phyloP scores from a whole-genome alignment of 495 filamentous ascomycete genomes.

The Antarctomyces pellizariae region DNA sequence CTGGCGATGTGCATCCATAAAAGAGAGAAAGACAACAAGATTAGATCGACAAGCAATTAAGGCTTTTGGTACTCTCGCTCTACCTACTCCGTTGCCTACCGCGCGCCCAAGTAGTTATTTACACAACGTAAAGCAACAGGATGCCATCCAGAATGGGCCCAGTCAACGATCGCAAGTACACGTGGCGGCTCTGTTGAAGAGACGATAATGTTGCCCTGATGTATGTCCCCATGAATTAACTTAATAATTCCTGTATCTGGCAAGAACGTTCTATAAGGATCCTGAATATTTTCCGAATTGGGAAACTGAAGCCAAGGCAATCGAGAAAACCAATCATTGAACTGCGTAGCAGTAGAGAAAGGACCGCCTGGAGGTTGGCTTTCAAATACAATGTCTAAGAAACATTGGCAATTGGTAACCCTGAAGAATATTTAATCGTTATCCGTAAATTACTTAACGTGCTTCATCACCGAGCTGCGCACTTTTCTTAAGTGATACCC shows the following conservation, averaged over 20 bases:
- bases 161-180: constrained; percentile 18
- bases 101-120: too few species aligned
- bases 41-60: too few species aligned
- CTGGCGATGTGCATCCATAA: too few species aligned
- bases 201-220: constrained; percentile 19
- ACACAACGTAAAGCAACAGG: too few species aligned
- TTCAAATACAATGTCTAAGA: constrained; percentile 3
- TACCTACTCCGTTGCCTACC: too few species aligned
- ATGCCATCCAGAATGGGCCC: constrained; percentile 20
- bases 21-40: too few species aligned
- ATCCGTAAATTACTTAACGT: too few species aligned
- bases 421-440: too few species aligned
- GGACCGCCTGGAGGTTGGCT: constrained; percentile 2
- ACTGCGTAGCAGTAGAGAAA: constrained; percentile 3
- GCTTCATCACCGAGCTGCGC: too few species aligned
- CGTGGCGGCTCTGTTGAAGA: constrained; percentile 12
- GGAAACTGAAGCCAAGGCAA: constrained; percentile 4
- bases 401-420: constrained; percentile 1
- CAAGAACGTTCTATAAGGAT: constrained; percentile 6
- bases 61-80: too few species aligned
- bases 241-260: constrained; percentile 13
- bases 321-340: constrained; percentile 9
- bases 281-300: constrained; percentile 4
- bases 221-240: constrained; percentile 20
- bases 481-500: too few species aligned